phyloP scores from a whole-genome alignment of 352 stramenopile genomes.

The Phytophthora parvispora region DNA sequence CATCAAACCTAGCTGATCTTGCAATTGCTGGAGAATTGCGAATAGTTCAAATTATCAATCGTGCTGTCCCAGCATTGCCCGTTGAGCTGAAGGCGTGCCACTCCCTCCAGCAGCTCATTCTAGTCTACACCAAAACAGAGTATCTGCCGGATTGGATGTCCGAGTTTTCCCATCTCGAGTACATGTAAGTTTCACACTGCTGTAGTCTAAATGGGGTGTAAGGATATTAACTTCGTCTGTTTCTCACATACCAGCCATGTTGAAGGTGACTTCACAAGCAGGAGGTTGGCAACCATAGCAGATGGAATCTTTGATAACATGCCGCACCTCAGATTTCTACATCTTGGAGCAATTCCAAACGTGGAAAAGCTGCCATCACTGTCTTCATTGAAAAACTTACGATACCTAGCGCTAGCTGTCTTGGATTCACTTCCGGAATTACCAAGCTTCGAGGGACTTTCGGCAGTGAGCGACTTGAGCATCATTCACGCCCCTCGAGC shows the following conservation, averaged over 20 bases:
- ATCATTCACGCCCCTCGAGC: slow-evolving; percentile 36
- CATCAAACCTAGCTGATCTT: slow-evolving; percentile 23
- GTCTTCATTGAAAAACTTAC: slow-evolving; percentile 30
- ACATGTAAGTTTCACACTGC: slow-evolving; percentile 41
- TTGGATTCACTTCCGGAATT: slow-evolving; percentile 14
- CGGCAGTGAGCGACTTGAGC: slow-evolving; percentile 19
- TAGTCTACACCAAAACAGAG: slow-evolving; percentile 41
- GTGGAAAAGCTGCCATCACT: slow-evolving; percentile 45
- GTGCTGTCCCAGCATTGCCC: slow-evolving; percentile 33
- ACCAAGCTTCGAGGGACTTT: slow-evolving; percentile 26
- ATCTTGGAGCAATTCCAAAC: slow-evolving; percentile 33
- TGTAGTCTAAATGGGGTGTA: too few species aligned
- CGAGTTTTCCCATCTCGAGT: slow-evolving; percentile 34
- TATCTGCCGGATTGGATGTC: slow-evolving; percentile 23
- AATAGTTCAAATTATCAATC: slow-evolving; percentile 54
- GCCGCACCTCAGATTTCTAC: slow-evolving; percentile 43
- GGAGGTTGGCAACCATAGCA: slow-evolving; percentile 23
- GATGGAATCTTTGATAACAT: slow-evolving; percentile 44
- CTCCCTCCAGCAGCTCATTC: slow-evolving; percentile 33
- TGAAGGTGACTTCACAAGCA: slow-evolving; percentile 42
- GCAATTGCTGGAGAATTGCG: slow-evolving; percentile 39
- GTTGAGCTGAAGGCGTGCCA: slow-evolving; percentile 34
- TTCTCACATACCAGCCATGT: slow-evolving; percentile 22
- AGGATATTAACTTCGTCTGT: too few species aligned
- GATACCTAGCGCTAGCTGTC: slow-evolving; percentile 30